Evolutionary conservation across 1,284 basidiomycete species (phyloP).

Genomic region (Fomitopsis pinicola): DNA sequence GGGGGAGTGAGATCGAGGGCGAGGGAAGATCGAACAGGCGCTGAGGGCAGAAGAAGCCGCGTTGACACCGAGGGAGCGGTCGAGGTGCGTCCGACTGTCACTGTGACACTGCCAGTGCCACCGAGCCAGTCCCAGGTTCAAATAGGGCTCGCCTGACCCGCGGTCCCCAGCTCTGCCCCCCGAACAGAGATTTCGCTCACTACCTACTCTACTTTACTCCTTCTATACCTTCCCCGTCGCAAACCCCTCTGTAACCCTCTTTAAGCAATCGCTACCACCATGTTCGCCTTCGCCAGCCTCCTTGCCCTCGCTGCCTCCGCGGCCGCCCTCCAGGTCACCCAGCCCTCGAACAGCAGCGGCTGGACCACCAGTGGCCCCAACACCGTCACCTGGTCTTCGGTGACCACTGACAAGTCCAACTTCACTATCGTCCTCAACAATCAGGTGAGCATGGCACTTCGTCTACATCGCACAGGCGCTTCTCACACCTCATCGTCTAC

Average conservation of each 20-base stretch:
- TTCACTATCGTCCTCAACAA: conserved; percentile 71
- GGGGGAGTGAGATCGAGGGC: not conserved
- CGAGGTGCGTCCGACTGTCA: not conserved
- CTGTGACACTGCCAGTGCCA: not conserved
- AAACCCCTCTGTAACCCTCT: not conserved
- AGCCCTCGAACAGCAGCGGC: conserved; percentile 42
- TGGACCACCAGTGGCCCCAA: conserved; percentile 64
- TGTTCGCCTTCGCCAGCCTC: conserved; percentile 45
- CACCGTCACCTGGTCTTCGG: conserved; percentile 58
- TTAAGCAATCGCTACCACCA: conserved; percentile 24
- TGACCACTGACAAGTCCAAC: conserved; percentile 57
- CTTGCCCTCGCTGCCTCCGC: conserved; percentile 51
- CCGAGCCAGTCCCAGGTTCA: not conserved
- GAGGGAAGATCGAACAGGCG: not conserved
- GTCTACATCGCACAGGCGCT: not conserved
- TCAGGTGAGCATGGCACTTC: conserved; percentile 36
- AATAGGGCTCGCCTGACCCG: not conserved
- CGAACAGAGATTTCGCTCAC: conserved; percentile 1
- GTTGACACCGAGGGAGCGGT: not conserved
- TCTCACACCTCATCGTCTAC: not conserved
- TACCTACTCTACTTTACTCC: not conserved
- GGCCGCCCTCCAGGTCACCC: conserved; percentile 56
- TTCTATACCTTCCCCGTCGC: not conserved
- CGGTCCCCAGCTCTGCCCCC: not conserved
- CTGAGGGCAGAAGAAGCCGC: conserved; percentile 1